Evolutionary conservation across 495 filamentous ascomycete genomes (phyloP).

Genomic region (Talaromyces liani): DNA sequence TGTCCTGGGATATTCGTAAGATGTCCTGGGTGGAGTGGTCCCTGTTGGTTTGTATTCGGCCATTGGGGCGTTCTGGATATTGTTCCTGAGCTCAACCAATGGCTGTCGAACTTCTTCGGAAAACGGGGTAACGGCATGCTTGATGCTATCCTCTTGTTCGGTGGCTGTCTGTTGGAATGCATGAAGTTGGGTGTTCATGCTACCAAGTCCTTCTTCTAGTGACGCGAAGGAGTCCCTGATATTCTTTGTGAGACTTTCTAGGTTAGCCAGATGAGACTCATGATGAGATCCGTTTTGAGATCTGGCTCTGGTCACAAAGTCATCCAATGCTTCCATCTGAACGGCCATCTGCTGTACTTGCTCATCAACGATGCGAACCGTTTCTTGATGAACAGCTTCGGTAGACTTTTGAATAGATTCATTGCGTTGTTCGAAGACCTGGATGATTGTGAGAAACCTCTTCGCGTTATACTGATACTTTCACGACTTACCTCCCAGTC

Average conservation of each 20-base stretch:
- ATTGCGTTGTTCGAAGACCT: slow-evolving; percentile 74
- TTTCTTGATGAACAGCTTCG: slow-evolving; percentile 85
- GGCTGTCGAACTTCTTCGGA: slow-evolving; percentile 55
- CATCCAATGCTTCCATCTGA: slow-evolving; percentile 84
- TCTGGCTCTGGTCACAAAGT: slow-evolving; percentile 78
- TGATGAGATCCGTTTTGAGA: slow-evolving; percentile 74
- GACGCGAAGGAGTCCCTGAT: slow-evolving; percentile 64
- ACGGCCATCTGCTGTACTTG: slow-evolving; percentile 79
- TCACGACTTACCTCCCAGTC: slow-evolving; percentile 69
- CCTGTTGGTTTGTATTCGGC: slow-evolving; percentile 79
- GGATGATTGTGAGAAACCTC: slow-evolving; percentile 18
- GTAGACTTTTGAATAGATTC: slow-evolving; percentile 72
- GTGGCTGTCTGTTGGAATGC: slow-evolving; percentile 57
- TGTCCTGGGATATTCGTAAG: slow-evolving; percentile 66
- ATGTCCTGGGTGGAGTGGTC: slow-evolving; percentile 69
- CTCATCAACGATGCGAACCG: slow-evolving; percentile 78
- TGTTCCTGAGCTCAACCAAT: slow-evolving; percentile 57
- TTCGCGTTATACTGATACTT: neutral
- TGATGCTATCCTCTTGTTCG: slow-evolving; percentile 42
- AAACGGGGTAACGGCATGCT: slow-evolving; percentile 51
- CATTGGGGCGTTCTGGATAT: slow-evolving; percentile 52
- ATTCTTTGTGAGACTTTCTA: slow-evolving; percentile 51
- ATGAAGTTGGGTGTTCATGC: slow-evolving; percentile 52
- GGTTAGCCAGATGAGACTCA: slow-evolving; percentile 51
- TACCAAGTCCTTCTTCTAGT: slow-evolving; percentile 57